Evolutionary conservation across 176 grass and related monocot species (phyloP).

Genomic region (Elymus sibiricus): DNA sequence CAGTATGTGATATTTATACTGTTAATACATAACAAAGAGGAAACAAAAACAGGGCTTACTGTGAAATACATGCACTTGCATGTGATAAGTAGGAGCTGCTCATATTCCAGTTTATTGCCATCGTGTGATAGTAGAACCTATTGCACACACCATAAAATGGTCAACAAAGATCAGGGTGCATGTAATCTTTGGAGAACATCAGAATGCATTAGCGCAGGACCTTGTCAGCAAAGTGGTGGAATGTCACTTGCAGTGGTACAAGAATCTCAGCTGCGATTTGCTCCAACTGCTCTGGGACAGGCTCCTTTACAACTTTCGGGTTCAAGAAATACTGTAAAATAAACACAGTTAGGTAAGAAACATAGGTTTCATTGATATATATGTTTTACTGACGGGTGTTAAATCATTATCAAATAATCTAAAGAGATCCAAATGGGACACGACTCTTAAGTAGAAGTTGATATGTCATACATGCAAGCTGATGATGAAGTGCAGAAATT

Average conservation of each 20-base stretch:
- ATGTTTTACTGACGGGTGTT: not conserved
- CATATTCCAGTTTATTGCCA: conserved; percentile 44
- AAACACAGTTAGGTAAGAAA: conserved; percentile 29
- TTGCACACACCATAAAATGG: conserved; percentile 28
- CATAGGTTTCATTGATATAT: not conserved
- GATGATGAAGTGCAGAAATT: not conserved
- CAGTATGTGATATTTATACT: not conserved
- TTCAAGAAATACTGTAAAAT: conserved; percentile 85
- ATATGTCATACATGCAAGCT: not conserved
- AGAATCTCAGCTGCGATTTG: conserved; percentile 82
- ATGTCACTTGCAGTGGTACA: conserved; percentile 75
- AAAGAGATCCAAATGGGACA: not conserved
- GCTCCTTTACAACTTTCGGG: conserved; percentile 75
- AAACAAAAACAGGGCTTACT: conserved; percentile 46
- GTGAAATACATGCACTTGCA: conserved; percentile 94
- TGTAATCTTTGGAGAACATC: conserved; percentile 1
- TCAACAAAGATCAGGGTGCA: conserved; percentile 20
- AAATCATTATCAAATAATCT: not conserved
- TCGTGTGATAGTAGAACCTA: conserved; percentile 56
- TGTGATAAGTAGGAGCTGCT: conserved; percentile 76
- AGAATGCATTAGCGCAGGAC: conserved; percentile 31
- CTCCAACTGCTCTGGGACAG: conserved; percentile 82
- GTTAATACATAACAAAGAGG: conserved; percentile 12
- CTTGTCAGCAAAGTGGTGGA: conserved; percentile 77
- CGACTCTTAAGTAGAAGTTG: not conserved